phyloP scores from a whole-genome alignment of 257 asterid species.

The Penstemon davidsonii region DNA sequence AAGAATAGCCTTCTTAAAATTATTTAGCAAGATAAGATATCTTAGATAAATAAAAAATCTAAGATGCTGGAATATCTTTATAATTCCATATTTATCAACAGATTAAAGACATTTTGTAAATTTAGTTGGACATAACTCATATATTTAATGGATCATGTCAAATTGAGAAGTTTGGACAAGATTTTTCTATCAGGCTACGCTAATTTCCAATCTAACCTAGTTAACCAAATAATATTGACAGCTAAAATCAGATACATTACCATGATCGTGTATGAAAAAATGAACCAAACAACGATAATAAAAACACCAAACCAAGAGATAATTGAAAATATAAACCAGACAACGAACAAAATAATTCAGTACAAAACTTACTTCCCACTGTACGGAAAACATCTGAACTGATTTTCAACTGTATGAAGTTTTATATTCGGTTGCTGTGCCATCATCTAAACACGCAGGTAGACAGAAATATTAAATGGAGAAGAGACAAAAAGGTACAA shows the following conservation, averaged over 20 bases:
- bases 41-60: neutral
- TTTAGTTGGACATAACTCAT: neutral
- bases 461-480: constrained; percentile 19
- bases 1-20: neutral
- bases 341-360: neutral
- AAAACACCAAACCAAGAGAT: neutral
- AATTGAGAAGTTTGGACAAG: constrained; percentile 7
- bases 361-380: constrained; percentile 58
- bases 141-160: neutral
- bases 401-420: constrained; percentile 57
- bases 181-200: neutral
- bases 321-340: neutral
- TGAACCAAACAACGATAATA: neutral
- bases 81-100: neutral
- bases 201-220: neutral
- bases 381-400: constrained; percentile 70
- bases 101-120: too few relatives aligned
- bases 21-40: neutral
- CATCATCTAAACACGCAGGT: constrained; percentile 50
- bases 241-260: neutral
- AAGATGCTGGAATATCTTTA: neutral
- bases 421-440: constrained; percentile 56
- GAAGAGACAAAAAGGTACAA: constrained; percentile 9
- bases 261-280: neutral
- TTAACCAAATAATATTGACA: constrained; percentile 12